Base-by-base conservation (phyloP, 768 basidiomycete species). In the Suillus tomentosus region DNA sequence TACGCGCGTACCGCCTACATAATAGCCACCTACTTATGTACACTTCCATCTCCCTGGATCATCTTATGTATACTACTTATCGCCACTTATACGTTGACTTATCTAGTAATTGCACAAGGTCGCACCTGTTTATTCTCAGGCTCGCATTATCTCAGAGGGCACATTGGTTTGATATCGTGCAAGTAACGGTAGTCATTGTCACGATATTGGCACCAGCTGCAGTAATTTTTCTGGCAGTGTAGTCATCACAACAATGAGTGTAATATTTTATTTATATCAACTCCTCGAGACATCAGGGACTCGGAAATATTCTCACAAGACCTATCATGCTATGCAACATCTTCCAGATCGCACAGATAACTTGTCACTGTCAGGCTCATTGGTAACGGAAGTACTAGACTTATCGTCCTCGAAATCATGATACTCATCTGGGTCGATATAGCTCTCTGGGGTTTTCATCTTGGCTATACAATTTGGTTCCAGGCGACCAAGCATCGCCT, bases 401-500 rank as follows among this genome's bases (percentile, higher is more conserved):
- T 27, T n/a, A 19, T 40, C 56, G 24, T 22, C 24, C 22, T 27
- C 10, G 39, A 19, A 5, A 27, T 19, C 39, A 27, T 9, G 34
- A 19, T 19, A 13, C 1, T 27, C 56, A 6, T 22, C 17, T 11
- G 39, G 39, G 24, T 58, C 22, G 24, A 17, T 11, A 24, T 17
- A 10, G 24, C 24, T 27, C 15, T 19, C 39, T 11, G 17, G 40
- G 17, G 17, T 40, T 58, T 40, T 9, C 56, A 17, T 24, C 39
- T 17, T 27, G 39, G 39, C 24, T 24, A 40, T 8, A 24, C 56
- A 17, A 15, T 40, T 24, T 10, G 56, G 56, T 40, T 39, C 39
- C 22, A 40, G 11, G 56, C 39, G 9, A 40, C 56, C 56, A 39
- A 57, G 55, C 55, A 58, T 58, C 22, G 17, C 37, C 24, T 58